Evolutionary conservation across 2,329 filamentous ascomycete species (phyloP), one percentile per base, ranked within the genome.

Genomic region (Epicoccum sorghinum): DNA sequence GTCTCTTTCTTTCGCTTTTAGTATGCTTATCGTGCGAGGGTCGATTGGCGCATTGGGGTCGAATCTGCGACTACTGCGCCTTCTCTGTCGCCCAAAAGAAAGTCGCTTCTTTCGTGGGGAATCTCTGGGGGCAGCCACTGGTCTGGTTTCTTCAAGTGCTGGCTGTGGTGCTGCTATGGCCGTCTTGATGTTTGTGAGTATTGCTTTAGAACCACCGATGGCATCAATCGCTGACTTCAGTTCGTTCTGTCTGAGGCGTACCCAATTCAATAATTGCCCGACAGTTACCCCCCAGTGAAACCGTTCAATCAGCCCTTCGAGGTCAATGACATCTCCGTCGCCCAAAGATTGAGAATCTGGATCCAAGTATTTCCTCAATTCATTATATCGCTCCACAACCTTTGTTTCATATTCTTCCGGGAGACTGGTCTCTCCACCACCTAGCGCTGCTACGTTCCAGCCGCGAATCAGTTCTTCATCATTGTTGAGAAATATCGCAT

Each of bases 261-360:
- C 72, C 81, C 83, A 86, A 14, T 74, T 62, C 1, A 79, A 69
- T 5, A 79, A 66, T 7, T 75, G 67, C 0, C 78, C 58, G 5
- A 82, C 65, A 47, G 85, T 82, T 3, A 69, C 61, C 0, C 74
- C 61, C 83, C 83, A 86, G 3, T 78, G 74, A 62, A 80, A 87
- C 1, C 64, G 58, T 2, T 68, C 64, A 32, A 77, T 74, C 4
- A 87, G 59, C 1, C 62, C 66, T 3, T 77, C 75, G 24, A 82
- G 66, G 37, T 82, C 77, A 12, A 79, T 67, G 3, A 65, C 48
- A 3, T 68, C 61, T 6, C 67, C 66, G n/a, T 54, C 49, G 22
- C 66, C 55, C 7, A 65, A 46, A 1, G 72, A 70, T 33, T 75
- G 64, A 2, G 71, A 61, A n/a, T 72, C 68, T 4, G 65, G 50